phyloP scores from a whole-genome alignment of 1,139 yeast genomes.

The Saccharomyces hybrid region DNA sequence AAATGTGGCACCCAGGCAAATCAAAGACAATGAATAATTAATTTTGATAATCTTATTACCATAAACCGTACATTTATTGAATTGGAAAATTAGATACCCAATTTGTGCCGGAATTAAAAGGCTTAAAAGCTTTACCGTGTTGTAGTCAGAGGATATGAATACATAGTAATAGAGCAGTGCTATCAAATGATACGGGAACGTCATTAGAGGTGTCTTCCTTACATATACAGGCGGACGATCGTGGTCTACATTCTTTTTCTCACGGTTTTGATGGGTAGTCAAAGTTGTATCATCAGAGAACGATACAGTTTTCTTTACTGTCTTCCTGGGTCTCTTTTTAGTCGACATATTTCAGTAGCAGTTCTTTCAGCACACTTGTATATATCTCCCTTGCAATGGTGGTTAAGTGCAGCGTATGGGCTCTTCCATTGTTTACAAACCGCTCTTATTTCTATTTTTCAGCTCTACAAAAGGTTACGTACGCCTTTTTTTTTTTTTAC shows the following conservation, averaged over 20 bases:
- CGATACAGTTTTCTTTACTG: conserved; percentile 34
- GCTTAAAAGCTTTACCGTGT: conserved; percentile 29
- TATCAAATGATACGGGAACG: conserved; percentile 46
- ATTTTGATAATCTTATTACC: conserved; percentile 31
- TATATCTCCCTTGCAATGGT: neutral
- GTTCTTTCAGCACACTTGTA: neutral
- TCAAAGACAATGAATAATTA: conserved; percentile 35
- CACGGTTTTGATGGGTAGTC: conserved; percentile 19
- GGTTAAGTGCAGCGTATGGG: neutral
- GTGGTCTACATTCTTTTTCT: conserved; percentile 23
- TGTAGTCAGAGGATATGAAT: conserved; percentile 28
- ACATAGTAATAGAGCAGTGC: conserved; percentile 38
- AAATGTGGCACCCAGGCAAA: conserved; percentile 35
- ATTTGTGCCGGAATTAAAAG: conserved; percentile 27
- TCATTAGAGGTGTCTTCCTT: conserved; percentile 25
- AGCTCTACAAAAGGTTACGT: neutral
- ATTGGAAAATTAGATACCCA: conserved; percentile 25
- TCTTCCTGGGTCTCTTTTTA: conserved; percentile 15
- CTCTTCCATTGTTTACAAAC: neutral
- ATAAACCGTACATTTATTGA: conserved; percentile 28
- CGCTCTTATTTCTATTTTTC: neutral
- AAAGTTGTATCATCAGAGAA: conserved; percentile 34
- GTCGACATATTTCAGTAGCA: conserved; percentile 14
- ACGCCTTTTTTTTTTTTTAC: neutral
- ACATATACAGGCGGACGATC: conserved; percentile 31